Base-by-base conservation (phyloP, 2,329 filamentous ascomycete genomes). In the Atkinsonella hypoxylon region DNA sequence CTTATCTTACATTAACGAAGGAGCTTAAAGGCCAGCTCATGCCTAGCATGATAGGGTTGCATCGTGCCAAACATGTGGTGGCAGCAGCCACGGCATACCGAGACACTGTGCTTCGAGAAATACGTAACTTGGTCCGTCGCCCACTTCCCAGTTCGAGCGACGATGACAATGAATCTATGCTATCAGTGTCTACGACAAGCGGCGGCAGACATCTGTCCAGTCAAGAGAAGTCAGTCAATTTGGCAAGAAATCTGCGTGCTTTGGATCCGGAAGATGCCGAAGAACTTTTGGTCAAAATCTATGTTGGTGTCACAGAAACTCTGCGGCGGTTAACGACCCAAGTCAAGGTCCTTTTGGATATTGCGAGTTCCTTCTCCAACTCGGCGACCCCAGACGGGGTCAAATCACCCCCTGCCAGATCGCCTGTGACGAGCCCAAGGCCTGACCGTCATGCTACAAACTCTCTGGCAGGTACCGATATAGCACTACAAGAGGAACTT, bases 101-200 rank as follows among this genome's bases (percentile, higher is more conserved):
- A 56, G 89, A 95, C 40, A 78, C 87, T 0, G 81, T 95, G 12
- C 71, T 95, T 54, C 83, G 87, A 47, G 93, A 98, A 66, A 84
- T 97, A 64, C 86, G 91, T 59, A 82, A 80, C 34, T 73, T 97
- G 46, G 91, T 98, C 47, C 80, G 89, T 49, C 81, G 82, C 51
- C 86, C 91, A 22, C 74, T 98, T 39, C 93, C 93, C 0, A 95
- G 89, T 61, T 95, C 91, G 11, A 93, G 82, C 58, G 93, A 98
- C 53, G 91, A 97, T 57, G 93, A 98, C 62, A 87, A 85, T 54
- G 88, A 93, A 63, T 95, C 89, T 0, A 85, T 91, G 71, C 83
- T 91, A 68, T 90, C 90, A 1, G 77, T 83, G 0, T 94, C 90
- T 3, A 96, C 91, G 1, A 72, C 81, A 49, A 78, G 79, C 54